Conservation (phyloP, 139 green algal genomes). For the Auxenochlorella pyrenoidosa region DNA sequence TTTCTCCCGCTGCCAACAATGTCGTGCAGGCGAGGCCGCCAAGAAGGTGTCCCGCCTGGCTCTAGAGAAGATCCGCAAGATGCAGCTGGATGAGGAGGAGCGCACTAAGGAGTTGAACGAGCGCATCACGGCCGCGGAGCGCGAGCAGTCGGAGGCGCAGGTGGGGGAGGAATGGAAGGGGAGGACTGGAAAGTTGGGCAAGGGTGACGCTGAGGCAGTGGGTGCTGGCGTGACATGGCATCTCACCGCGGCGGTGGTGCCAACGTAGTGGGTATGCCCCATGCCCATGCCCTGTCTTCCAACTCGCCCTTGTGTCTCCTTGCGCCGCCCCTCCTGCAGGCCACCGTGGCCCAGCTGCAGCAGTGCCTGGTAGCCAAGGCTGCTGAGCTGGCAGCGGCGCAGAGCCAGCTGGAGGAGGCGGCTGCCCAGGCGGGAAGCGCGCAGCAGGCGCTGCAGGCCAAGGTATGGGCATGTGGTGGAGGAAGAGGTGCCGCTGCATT, state of each 20-base stretch:
- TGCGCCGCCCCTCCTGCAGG: neutral
- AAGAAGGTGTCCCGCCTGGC: constrained; percentile 34
- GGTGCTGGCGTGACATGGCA: neutral
- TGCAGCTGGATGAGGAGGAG: constrained; percentile 25
- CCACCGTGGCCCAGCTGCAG: neutral
- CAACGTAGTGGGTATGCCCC: neutral
- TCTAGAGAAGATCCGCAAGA: constrained; percentile 5
- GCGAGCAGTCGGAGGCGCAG: neutral
- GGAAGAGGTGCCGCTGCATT: neutral
- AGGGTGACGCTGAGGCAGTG: neutral
- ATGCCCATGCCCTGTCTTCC: neutral
- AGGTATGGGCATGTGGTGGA: neutral
- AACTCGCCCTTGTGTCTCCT: neutral
- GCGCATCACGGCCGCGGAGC: neutral
- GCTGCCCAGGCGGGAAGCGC: neutral
- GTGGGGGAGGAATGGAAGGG: neutral
- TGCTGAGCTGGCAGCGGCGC: constrained; percentile 7
- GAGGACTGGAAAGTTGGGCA: neutral
- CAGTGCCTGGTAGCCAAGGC: constrained; percentile 5
- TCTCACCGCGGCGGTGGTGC: neutral
- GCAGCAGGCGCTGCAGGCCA: constrained; percentile 10
- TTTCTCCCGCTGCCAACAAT: no score
- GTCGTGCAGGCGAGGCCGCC: constrained; percentile 22
- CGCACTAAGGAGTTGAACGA: neutral
- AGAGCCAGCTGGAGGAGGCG: constrained; percentile 4